phyloP scores from a whole-genome alignment of 148 eudicot species.

The Diospyros lotus region DNA sequence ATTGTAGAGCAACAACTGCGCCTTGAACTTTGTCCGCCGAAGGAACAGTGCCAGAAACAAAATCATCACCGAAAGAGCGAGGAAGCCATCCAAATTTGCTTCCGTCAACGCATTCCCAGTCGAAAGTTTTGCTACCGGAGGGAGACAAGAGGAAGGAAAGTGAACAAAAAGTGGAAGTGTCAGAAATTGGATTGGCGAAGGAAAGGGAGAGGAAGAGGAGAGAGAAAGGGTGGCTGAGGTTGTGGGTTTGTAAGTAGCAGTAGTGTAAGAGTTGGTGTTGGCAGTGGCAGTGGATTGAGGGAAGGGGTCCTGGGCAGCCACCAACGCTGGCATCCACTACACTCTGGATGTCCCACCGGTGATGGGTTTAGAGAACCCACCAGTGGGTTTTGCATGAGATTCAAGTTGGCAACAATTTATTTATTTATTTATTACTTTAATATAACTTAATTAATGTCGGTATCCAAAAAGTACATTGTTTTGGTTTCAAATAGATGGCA shows the following conservation, averaged over 20 bases:
- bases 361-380: too few relatives aligned
- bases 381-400: too few relatives aligned
- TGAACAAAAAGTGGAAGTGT: conserved; percentile 11
- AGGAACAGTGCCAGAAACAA: conserved; percentile 52
- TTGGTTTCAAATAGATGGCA: too few relatives aligned
- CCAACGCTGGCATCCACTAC: conserved; percentile 29
- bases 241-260: not conserved
- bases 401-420: too few relatives aligned
- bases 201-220: conserved; percentile 16
- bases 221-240: conserved; percentile 2
- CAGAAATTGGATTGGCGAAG: conserved; percentile 15
- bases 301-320: conserved; percentile 20
- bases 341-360: conserved; percentile 14
- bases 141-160: conserved; percentile 8
- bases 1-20: conserved; percentile 17
- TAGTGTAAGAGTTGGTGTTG: not conserved
- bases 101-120: conserved; percentile 49
- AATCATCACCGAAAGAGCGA: conserved; percentile 23
- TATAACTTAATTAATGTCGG: too few relatives aligned
- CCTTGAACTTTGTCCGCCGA: conserved; percentile 41
- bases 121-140: conserved; percentile 20
- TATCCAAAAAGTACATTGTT: too few relatives aligned
- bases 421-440: too few relatives aligned
- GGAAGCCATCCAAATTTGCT: conserved; percentile 3
- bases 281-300: conserved; percentile 8